Evolutionary conservation across 306 rosid species (phyloP), one percentile per base, ranked within the genome.

Genomic region (Prunus padus): DNA sequence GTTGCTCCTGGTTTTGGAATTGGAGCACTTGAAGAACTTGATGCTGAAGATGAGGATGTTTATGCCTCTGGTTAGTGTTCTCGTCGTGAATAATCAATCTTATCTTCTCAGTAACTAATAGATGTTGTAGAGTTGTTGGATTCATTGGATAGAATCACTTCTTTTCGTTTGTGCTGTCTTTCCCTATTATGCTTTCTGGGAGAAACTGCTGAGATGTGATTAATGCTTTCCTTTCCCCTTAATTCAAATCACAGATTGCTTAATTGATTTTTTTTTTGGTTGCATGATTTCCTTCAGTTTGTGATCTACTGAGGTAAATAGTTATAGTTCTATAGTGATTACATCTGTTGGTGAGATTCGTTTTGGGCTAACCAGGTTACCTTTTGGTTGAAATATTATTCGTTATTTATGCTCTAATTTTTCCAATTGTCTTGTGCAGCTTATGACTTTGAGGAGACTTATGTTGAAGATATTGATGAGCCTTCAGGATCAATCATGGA

Each of bases 21-120:
- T 82, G 99, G 99, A 75, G 99, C 99, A 50, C 97, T 95, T 64
- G 99, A 95, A 84, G 97, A 95, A 74, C 90, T 86, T 74, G 97
- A 90, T 80, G 88, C 83, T 30, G 99, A 92, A 86, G 99, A 92
- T 83, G 97, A 90, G 89, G 99, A 95, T 80, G 97, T 92, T 63
- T 95, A 90, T 89, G 84, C 80, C 54, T 42, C 92, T 68, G 92
- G 99, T 95, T 74, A 73, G 96, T 85, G 70, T 78, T 80, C 65
- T 28, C 14, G 11, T 15, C 57, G 30, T 47, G 10, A 71, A 25
- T 71, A 42, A 37, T 80, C 42, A 31, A 54, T 61, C 19, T 13
- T 9, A 46, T 61, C 19, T 18, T 9, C 20, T 55, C 47, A 74
- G 47, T 55, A 51, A 45, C 51, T 33, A 76, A 30, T 74, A 0